These are phyloP conservation scores for Russula virescens DNA, from an alignment of 768 basidiomycete genomes.

Conservation along the genomic window DNA sequence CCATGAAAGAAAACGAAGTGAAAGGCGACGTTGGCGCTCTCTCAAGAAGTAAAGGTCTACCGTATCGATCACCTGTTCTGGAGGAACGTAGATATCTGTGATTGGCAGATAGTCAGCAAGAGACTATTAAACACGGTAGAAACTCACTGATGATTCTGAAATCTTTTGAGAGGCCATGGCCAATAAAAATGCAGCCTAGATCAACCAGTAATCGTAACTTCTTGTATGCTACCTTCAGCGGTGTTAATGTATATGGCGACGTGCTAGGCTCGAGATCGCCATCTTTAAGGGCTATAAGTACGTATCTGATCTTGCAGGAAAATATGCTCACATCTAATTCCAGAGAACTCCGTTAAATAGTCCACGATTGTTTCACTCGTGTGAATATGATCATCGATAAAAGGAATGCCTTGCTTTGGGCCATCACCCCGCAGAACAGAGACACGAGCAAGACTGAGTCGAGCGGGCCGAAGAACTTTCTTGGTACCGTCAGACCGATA, in stretches of 20 bases:
- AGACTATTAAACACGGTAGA: background rate
- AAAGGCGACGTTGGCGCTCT: conserved; percentile 78
- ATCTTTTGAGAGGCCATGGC: conserved; percentile 95
- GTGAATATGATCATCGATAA: conserved; percentile 98
- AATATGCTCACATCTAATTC: conserved; percentile 71
- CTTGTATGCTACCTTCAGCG: conserved; percentile 97
- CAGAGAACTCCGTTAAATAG: conserved; percentile 95
- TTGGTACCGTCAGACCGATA: conserved; percentile 92
- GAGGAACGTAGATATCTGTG: conserved; percentile 91
- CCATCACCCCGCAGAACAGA: conserved; percentile 90
- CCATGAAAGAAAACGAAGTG: conserved; percentile 91
- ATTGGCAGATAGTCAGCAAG: background rate
- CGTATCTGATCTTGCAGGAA: background rate
- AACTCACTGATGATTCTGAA: conserved; percentile 94
- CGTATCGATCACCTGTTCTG: conserved; percentile 93
- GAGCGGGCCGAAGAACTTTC: conserved; percentile 85
- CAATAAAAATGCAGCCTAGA: conserved; percentile 92
- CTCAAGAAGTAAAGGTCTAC: conserved; percentile 92
- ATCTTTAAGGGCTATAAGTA: conserved; percentile 40
- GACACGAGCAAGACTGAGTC: conserved; percentile 89
- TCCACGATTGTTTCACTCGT: conserved; percentile 94
- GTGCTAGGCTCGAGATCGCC: conserved; percentile 86
- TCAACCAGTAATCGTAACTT: conserved; percentile 92
- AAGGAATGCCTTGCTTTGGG: conserved; percentile 72
- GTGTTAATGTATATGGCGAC: conserved; percentile 86